Base-by-base conservation (phyloP, 345 rosid species). In the Cardiospermum halicacabum region DNA sequence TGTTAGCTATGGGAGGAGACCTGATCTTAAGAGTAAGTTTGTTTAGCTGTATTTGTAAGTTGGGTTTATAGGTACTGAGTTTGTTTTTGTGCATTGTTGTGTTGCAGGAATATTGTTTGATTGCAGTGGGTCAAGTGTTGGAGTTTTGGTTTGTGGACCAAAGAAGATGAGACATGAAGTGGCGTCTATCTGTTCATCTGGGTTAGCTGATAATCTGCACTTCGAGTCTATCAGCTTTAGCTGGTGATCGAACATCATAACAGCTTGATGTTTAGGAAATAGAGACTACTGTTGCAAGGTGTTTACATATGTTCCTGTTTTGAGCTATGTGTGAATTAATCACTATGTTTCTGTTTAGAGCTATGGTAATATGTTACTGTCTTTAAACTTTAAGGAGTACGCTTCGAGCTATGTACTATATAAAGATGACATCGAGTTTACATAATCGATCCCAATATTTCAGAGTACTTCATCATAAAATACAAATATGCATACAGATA, bases 181-280 rank as follows among this genome's bases (percentile, higher is more conserved):
- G 25, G 98, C 96, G 1, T 58, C 60, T 45, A 74, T 86, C 13
- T 84, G 96, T 68, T 80, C 87, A 6, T 79, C 82, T 30, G 79
- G 86, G 31, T 62, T 76, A 56, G 75, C 81, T 21, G 72, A 74
- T 16, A 83, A 83, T 75, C 64, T 88, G 71, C 85, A 82, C 25
- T 89, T 82, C 45, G 87, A 92, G 76, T 86, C 87, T 24, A 83
- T 89, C 67, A 83, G 93, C 79, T 89, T 92, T 24, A 83, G 78
- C 75, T 87, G 97, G 91, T 84, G 85, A 88, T 59, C n/a, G n/a
- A n/a, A n/a, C n/a, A n/a, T n/a, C n/a, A n/a, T n/a, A n/a, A n/a
- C n/a, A n/a, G n/a, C n/a, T n/a, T n/a, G n/a, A 48, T 21, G 16
- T 22, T 12, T 2, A 10, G 19, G 7, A 2, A 47, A 47, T 18